Base-by-base conservation (phyloP, 345 rosid genomes). In the Microthlaspi erraticum region DNA sequence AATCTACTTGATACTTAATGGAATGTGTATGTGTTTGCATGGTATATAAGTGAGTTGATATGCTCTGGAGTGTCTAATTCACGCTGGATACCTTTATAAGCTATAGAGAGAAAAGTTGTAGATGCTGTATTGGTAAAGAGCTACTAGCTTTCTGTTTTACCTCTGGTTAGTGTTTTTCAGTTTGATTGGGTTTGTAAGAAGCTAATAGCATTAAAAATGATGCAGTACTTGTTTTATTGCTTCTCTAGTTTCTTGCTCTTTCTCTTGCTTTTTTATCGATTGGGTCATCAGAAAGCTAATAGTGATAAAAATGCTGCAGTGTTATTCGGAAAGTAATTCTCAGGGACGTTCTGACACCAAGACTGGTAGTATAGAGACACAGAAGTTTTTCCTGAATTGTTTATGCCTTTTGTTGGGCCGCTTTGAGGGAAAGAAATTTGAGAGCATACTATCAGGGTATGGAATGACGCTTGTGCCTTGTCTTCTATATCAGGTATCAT, bases 371-470 rank as follows among this genome's bases (percentile, higher is more conserved):
- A 54, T 81, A 41, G 92, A 86, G 82, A 93, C 90, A 69, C 84
- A 79, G 46, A 88, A 83, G 66, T 90, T 93, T 83, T 93, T 93
- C 82, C 70, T 90, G 41, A 87, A 79, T 72, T 88, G 97, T 79
- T 70, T 93, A 65, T 93, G 98, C 84, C 98, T 93, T 70, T 77
- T 93, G 23, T 81, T 93, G 82, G 97, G 98, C 46, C 95, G 96
- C 44, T 76, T 88, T 67, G 88, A 85, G 60, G 75, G 86, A 60
- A 88, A 82, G 80, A 88, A 81, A 71, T 76, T 90, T 45, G 89
- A 88, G 78, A 80, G 64, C 53, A 70, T 68, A 19, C 26, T 86
- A 59, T 82, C 81, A 19, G 93, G 85, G 54, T 86, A 81, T 70
- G 90, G 98, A 70, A 68, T 67, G 66, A 88, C 82, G 83, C 85